Conservation (phyloP, 2,329 filamentous ascomycete species). For the Raffaelea arxii region DNA sequence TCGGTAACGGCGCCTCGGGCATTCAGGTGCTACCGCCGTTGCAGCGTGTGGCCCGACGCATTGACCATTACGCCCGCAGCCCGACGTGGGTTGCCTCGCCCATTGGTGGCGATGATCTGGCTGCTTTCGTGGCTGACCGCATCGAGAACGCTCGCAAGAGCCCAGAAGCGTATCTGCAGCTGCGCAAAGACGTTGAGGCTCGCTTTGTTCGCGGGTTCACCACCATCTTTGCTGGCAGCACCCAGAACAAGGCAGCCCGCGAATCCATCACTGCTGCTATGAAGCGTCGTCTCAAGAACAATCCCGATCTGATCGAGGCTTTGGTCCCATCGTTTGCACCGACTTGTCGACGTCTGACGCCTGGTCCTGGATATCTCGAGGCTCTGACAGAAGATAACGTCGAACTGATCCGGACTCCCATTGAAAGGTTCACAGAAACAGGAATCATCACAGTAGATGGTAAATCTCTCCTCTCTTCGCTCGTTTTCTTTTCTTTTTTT, state of each 20-base stretch:
- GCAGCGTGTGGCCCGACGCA: constrained; percentile 22
- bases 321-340: constrained; percentile 14
- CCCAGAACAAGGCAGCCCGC: neutral
- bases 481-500: too few species aligned
- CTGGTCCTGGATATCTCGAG: constrained; percentile 17
- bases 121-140: neutral
- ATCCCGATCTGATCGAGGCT: neutral
- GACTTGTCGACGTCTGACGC: constrained; percentile 17
- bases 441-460: constrained; percentile 19
- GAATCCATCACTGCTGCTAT: neutral
- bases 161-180: neutral
- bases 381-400: constrained; percentile 19
- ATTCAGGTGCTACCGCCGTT: constrained; percentile 10
- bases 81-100: constrained; percentile 13
- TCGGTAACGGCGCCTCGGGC: constrained; percentile 27
- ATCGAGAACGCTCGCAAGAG: neutral
- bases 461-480: too few species aligned
- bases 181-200: neutral
- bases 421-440: constrained; percentile 18
- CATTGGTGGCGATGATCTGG: neutral
- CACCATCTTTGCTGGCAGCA: neutral
- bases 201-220: neutral
- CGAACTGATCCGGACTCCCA: constrained; percentile 20
- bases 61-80: constrained; percentile 21
- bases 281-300: constrained; percentile 1